A percentile compares a stretch with the other conserved stretches of the same genome.
phyloP scores from a whole-genome alignment of 164 flowering plant species.

The Liquidambar formosana region DNA sequence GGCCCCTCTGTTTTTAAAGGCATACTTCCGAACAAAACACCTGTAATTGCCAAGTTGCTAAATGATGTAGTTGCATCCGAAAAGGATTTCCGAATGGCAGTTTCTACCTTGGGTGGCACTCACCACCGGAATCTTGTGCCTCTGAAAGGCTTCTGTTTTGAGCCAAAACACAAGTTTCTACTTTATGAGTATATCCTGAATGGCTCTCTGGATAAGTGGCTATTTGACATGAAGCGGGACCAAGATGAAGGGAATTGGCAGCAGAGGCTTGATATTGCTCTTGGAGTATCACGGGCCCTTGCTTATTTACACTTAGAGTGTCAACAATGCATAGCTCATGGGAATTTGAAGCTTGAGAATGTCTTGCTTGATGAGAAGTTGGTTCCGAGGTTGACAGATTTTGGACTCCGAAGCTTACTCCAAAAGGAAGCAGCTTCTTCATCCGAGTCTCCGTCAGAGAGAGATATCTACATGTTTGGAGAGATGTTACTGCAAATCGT shows the following conservation, averaged over 20 bases:
- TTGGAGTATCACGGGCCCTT: conserved; percentile 50
- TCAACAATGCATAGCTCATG: conserved; percentile 47
- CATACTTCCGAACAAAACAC: conserved; percentile 33
- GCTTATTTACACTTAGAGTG: conserved; percentile 58
- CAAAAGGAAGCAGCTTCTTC: conserved; percentile 29
- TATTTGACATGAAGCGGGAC: conserved; percentile 20
- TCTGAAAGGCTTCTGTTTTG: conserved; percentile 57
- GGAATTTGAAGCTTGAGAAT: conserved; percentile 54
- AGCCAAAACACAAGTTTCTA: conserved; percentile 33
- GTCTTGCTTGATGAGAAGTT: conserved; percentile 53
- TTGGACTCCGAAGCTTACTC: conserved; percentile 36
- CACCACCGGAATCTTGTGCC: conserved; percentile 53
- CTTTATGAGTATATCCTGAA: conserved; percentile 45
- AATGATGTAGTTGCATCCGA: conserved; percentile 32
- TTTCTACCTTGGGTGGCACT: conserved; percentile 47
- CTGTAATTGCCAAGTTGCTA: conserved; percentile 40
- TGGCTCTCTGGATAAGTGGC: conserved; percentile 50
- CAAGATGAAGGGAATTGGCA: conserved; percentile 29
- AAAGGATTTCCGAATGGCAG: conserved; percentile 44
- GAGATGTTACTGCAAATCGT: conserved; percentile 43
- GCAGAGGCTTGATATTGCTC: conserved; percentile 42
- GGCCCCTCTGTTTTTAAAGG: conserved; percentile 48
- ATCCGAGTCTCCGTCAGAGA: conserved; percentile 42
- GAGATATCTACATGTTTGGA: conserved; percentile 53
- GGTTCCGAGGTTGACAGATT: conserved; percentile 48